Conservation (phyloP, 371 early-diverging fungal species). For the Saksenaea vasiformis region DNA sequence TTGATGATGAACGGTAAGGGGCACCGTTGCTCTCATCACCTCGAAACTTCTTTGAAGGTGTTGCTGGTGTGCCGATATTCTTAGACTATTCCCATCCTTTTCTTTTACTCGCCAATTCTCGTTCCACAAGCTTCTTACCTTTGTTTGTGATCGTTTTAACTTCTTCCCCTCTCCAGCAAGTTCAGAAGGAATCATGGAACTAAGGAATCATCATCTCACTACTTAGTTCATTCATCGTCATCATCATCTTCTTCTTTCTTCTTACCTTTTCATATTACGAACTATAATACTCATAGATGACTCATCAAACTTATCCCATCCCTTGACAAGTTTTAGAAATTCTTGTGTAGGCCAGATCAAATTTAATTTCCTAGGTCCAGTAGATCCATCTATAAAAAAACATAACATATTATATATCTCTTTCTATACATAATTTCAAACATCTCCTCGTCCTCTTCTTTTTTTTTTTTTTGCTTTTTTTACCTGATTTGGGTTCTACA, state of each 20-base stretch:
- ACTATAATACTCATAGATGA: slow-evolving; percentile 72
- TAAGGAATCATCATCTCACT: slow-evolving; percentile 12
- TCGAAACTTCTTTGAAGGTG: slow-evolving; percentile 9
- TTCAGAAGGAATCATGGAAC: slow-evolving; percentile 48
- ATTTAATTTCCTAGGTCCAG: slow-evolving; percentile 55
- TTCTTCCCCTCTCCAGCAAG: slow-evolving; percentile 45
- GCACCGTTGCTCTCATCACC: slow-evolving; percentile 6
- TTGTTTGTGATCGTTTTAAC: slow-evolving; percentile 36
- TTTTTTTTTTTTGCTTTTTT: too few species aligned
- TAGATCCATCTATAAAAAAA: slow-evolving; percentile 13
- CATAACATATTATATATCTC: too few species aligned
- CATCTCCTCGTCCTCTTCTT: too few species aligned
- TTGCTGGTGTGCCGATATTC: slow-evolving; percentile 2
- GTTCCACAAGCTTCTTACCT: slow-evolving; percentile 18
- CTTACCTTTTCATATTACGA: slow-evolving; percentile 71
- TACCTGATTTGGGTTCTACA: slow-evolving; percentile 61
- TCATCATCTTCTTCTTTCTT: background rate
- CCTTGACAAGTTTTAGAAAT: slow-evolving; percentile 77
- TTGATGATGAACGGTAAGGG: slow-evolving; percentile 1
- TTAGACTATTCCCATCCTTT: background rate
- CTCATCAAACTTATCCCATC: slow-evolving; percentile 78
- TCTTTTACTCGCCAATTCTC: slow-evolving; percentile 3
- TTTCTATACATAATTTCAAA: too few species aligned
- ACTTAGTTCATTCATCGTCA: too few species aligned
- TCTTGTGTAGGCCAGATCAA: slow-evolving; percentile 80